Evolutionary conservation across 176 grass and related monocot genomes (phyloP).

Genomic region (Otatea glauca): DNA sequence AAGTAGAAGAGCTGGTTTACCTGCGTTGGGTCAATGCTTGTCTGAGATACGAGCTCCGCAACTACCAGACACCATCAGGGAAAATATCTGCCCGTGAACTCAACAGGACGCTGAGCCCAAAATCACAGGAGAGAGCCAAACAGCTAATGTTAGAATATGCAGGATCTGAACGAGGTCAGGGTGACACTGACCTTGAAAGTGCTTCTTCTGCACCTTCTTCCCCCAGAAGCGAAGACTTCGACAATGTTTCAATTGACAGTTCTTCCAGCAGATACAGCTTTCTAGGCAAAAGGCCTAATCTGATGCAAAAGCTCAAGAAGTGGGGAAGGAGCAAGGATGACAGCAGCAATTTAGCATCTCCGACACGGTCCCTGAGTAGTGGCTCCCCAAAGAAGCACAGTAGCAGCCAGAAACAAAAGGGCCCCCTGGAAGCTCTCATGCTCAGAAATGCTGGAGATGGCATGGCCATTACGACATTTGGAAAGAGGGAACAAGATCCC

Average conservation of each 20-base stretch:
- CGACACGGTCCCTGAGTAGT: slow-evolving; percentile 45
- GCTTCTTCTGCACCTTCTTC: slow-evolving; percentile 77
- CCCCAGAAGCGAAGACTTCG: slow-evolving; percentile 84
- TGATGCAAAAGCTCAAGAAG: slow-evolving; percentile 89
- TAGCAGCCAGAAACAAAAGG: slow-evolving; percentile 52
- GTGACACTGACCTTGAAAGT: slow-evolving; percentile 89
- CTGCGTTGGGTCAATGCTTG: slow-evolving; percentile 95
- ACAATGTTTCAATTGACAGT: slow-evolving; percentile 83
- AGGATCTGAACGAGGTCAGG: slow-evolving; percentile 83
- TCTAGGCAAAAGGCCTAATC: slow-evolving; percentile 67
- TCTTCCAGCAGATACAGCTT: slow-evolving; percentile 82
- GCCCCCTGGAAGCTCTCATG: slow-evolving; percentile 84
- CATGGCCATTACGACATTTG: slow-evolving; percentile 81
- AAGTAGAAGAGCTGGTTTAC: slow-evolving; percentile 95
- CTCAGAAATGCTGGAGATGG: slow-evolving; percentile 89
- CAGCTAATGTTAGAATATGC: slow-evolving; percentile 87
- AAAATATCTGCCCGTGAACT: slow-evolving; percentile 81
- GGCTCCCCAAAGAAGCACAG: slow-evolving; percentile 57
- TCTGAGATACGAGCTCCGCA: slow-evolving; percentile 84
- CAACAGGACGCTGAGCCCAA: slow-evolving; percentile 86
- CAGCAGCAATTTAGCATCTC: slow-evolving; percentile 51
- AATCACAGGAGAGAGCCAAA: slow-evolving; percentile 80
- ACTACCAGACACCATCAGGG: slow-evolving; percentile 71
- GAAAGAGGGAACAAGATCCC: slow-evolving; percentile 70
- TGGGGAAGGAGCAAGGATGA: slow-evolving; percentile 89